Base-by-base conservation (phyloP, 2,329 filamentous ascomycete genomes). In the Anthostomella pinea region DNA sequence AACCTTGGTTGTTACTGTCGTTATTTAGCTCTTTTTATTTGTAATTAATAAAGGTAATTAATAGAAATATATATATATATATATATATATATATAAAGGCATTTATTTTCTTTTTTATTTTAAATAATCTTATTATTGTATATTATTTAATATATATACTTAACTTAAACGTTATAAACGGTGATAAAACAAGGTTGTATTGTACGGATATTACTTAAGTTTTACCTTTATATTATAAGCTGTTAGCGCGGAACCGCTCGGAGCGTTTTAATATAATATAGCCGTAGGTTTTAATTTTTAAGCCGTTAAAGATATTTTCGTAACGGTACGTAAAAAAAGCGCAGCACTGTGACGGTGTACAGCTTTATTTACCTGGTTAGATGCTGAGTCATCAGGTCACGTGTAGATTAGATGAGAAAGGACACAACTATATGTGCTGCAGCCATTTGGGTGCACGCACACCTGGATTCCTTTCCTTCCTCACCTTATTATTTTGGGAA, bases 11-110 rank as follows among this genome's bases (percentile, higher is more conserved):
- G 52, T 62, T 14, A 62, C 63, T 15, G 58, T 64, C 15, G 38
- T 68, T 5, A 66, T 58, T 2, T 56, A 67, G 41, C 55, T 68
- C 6, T 68, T 66, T 46, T 65, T 59, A 6, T 64, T 64, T 30
- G 66, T 66, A 51, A 44, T 66, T 4, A 48, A 53, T 20, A 64
- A 61, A 30, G 48, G 56, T 22, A 57, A 61, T 11, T 49, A 49
- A 31, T 63, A 62, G 28, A 57, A 62, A 3, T 66, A 66, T 33
- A 35, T 66, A 4, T 60, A 45, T 28, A 64, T 57, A 3, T 55
- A n/a, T n/a, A n/a, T n/a, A n/a, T n/a, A n/a, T n/a, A n/a, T n/a
- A n/a, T n/a, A n/a, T 57, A 22, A 33, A 64, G 49, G 46, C 46
- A 4, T 60, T 58, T 18, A 36, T 65, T 38, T 66, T 63, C 38